Base-by-base conservation (phyloP, 306 rosid genomes). In the Acacia crassicarpa region DNA sequence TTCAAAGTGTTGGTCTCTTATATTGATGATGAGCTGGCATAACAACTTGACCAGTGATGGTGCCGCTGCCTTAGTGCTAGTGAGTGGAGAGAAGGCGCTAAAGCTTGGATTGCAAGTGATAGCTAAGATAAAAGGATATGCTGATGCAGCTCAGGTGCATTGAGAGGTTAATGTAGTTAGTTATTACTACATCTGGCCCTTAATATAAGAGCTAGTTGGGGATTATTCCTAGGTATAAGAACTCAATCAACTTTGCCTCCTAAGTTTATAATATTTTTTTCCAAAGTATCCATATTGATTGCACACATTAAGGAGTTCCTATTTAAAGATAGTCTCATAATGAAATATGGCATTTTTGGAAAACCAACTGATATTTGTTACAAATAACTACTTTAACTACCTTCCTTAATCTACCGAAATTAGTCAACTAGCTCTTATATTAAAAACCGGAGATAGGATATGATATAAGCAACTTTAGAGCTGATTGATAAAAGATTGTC, bases 81-180 rank as follows among this genome's bases (percentile, higher is more conserved):
- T 95, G 87, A 95, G 98, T 71, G 99, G 94, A 80, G 86, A 85
- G 88, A 95, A 95, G 86, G 99, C 92, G 51, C 88, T 77, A 66
- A 86, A 95, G 89, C 96, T 95, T 77, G 94, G 99, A 68, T 83
- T 95, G 80, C 92, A 84, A 74, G 94, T 93, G 76, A 91, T 95
- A 83, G 98, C 96, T 59, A 91, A 89, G 90, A 91, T 95, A 68
- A 95, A 87, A 81, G 99, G 99, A 81, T 93, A 68, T 71, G 93
- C 93, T 53, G 99, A 95, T 89, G 99, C 98, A 54, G 98, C 99
- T 75, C 97, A 95, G 98, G 98, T 94, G 44, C 79, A 69, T 4
- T 73, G 68, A 78, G 35, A 63, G 40, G 77, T 82, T 77, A 46
- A 43, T 85, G 51, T 58, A 15, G 70, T 27, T 27, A 78, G 78